phyloP scores from a whole-genome alignment of 108 stramenopile genomes.

The Nitzschia sp. region DNA sequence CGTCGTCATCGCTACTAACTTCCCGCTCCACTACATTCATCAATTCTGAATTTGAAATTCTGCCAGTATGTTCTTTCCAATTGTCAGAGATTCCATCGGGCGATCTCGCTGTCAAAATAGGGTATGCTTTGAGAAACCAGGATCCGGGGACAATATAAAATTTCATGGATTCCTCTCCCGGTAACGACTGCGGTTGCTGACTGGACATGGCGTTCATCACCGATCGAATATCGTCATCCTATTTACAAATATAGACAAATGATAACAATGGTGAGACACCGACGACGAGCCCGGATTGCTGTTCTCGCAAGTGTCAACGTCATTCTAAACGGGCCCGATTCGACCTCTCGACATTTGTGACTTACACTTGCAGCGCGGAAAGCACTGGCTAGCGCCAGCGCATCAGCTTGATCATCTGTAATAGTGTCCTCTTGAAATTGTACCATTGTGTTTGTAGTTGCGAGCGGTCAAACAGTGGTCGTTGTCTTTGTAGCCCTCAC shows the following conservation, averaged over 20 bases:
- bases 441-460: background rate
- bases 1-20: conserved; percentile 15
- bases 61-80: conserved; percentile 35
- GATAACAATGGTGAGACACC: no score
- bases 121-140: conserved; percentile 51
- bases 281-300: no score
- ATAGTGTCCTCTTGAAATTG: conserved; percentile 6
- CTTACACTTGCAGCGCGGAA: conserved; percentile 43
- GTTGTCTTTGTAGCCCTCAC: background rate
- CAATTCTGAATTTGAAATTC: conserved; percentile 28
- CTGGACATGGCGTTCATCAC: conserved; percentile 48
- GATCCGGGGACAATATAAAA: conserved; percentile 47
- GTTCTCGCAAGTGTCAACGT: no score
- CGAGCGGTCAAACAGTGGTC: no score
- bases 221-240: conserved; percentile 53
- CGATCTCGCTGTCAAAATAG: conserved; percentile 17
- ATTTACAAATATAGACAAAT: background rate
- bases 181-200: background rate
- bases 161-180: conserved; percentile 1
- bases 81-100: conserved; percentile 2
- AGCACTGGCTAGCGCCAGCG: conserved; percentile 33
- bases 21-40: background rate
- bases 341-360: no score
- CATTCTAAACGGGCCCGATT: no score
- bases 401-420: conserved; percentile 26